Evolutionary conservation across 1,284 basidiomycete species (phyloP), one percentile per base, ranked within the genome.

Genomic region (Malassezia brasiliensis): DNA sequence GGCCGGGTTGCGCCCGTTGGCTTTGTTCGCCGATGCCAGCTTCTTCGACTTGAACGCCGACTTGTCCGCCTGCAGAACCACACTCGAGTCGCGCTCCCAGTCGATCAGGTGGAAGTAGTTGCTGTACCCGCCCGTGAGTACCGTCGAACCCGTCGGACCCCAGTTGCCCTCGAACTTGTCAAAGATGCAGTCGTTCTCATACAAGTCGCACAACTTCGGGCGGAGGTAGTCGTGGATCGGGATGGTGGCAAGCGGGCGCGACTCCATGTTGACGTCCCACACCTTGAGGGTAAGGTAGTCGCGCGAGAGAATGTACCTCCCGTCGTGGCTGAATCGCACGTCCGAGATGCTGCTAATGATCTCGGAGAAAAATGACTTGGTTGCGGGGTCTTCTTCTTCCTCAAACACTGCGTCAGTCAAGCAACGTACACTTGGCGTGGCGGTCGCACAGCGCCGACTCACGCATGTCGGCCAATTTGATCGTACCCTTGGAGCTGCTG

Each of bases 51-150:
- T 98, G 81, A 99, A 99, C 5, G 93, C 93, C 14, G 90, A 93
- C 78, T 99, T 99, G 80, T 99, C 94, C 5, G 94, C 94, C 78
- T 98, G 94, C 54, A 99, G 77, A 14, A 96, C 89, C 35, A 94
- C 84, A 71, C 96, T 93, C 61, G 85, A 86, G 66, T 85, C 78
- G 39, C 86, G 85, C 61, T 96, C 89, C 62, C 86, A 84, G 76
- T 98, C 93, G 77, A 91, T 96, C 82, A 99, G 91, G 77, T 93
- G 90, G 86, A 99, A 94, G 79, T 96, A 96, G 78, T 99, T 99
- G 80, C 96, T 91, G 79, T 99, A 98, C 46, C 91, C 96, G 47
- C 94, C 94, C 14, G 94, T 96, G 19, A 74, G 52, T 19, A 73
- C 66, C 39, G 69, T 71, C 12, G 65, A 64, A 48, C 66, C 68